Conservation (phyloP, 2,329 filamentous ascomycete genomes). For the Calonectria henricotiae region DNA sequence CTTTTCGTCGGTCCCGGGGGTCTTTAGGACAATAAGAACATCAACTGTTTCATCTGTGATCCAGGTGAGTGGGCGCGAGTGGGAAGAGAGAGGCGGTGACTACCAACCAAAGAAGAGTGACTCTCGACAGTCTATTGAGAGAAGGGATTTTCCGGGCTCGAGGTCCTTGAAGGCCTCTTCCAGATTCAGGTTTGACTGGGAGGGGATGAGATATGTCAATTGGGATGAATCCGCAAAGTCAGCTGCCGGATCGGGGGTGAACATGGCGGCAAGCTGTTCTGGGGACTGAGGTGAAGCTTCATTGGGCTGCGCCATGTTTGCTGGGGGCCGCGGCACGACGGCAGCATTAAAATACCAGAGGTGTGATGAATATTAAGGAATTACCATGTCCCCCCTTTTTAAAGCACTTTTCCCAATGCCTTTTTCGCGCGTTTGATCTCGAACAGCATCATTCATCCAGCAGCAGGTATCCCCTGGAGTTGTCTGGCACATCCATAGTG, state of each 20-base stretch:
- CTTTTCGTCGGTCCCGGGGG: slow-evolving; percentile 73
- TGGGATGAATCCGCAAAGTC: slow-evolving; percentile 72
- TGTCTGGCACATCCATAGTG: slow-evolving; percentile 15
- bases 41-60: slow-evolving; percentile 81
- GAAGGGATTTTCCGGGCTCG: slow-evolving; percentile 63
- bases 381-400: not conserved
- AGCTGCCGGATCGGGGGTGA: slow-evolving; percentile 49
- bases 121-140: slow-evolving; percentile 75
- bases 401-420: slow-evolving; percentile 8
- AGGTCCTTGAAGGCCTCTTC: slow-evolving; percentile 67
- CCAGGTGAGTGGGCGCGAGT: slow-evolving; percentile 56
- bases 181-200: slow-evolving; percentile 70
- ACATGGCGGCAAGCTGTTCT: slow-evolving; percentile 45
- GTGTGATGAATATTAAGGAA: not conserved
- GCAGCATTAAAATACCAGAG: slow-evolving; percentile 22
- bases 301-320: slow-evolving; percentile 45
- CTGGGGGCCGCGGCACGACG: slow-evolving; percentile 11
- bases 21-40: slow-evolving; percentile 79
- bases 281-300: slow-evolving; percentile 42
- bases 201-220: slow-evolving; percentile 75
- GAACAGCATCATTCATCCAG: slow-evolving; percentile 42
- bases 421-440: slow-evolving; percentile 35
- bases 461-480: slow-evolving; percentile 44
- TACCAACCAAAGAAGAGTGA: slow-evolving; percentile 81
- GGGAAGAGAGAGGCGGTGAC: slow-evolving; percentile 57